Evolutionary conservation across 139 green algal species (phyloP).

Genomic region (Gonium pectorale): DNA sequence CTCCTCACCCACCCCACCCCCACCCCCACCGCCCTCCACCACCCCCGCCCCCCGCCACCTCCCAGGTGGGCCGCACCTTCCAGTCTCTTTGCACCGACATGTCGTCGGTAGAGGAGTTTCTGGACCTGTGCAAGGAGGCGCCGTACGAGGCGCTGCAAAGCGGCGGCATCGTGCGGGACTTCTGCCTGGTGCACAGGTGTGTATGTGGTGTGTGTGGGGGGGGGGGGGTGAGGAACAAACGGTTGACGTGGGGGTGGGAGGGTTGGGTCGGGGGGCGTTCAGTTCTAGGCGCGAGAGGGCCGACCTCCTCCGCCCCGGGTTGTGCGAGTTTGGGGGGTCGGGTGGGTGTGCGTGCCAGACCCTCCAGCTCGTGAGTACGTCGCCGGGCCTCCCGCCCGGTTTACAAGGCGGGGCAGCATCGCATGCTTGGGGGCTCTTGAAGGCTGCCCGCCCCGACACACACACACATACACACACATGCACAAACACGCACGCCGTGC

Average conservation of each 20-base stretch:
- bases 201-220: not conserved
- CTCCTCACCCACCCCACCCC: not conserved
- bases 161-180: not conserved
- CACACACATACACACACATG: no score
- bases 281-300: no score
- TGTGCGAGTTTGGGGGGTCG: no score
- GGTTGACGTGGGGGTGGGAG: not conserved
- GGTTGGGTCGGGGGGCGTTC: not conserved
- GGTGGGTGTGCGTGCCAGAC: no score
- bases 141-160: not conserved
- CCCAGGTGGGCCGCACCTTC: slow-evolving; percentile 25
- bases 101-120: not conserved
- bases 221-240: not conserved
- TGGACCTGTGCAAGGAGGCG: slow-evolving; percentile 19
- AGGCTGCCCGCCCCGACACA: no score
- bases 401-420: no score
- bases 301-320: no score
- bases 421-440: no score
- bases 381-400: no score
- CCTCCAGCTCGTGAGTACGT: no score
- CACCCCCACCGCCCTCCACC: not conserved
- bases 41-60: not conserved
- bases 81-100: slow-evolving; percentile 2
- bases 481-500: no score
- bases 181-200: slow-evolving; percentile 9